Evolutionary conservation across 1,284 basidiomycete genomes (phyloP).

Genomic region (Naganishia sp.): DNA sequence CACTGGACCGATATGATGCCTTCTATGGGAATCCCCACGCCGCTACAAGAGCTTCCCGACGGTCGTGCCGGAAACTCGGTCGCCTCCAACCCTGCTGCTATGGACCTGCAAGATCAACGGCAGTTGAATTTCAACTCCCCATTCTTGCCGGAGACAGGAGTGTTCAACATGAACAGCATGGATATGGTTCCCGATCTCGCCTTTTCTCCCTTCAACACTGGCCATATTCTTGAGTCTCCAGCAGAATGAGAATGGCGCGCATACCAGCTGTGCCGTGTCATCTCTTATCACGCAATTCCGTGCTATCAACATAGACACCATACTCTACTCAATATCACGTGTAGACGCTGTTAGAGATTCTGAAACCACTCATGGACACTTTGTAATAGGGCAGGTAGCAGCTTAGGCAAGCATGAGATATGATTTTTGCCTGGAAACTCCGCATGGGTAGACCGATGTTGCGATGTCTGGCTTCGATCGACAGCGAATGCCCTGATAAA

Average conservation of each 20-base stretch:
- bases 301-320: no score
- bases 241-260: background rate
- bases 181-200: background rate
- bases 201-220: conserved; percentile 2
- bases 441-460: no score
- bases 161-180: conserved; percentile 13
- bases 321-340: background rate
- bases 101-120: conserved; percentile 1
- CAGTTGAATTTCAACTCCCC: background rate
- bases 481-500: no score
- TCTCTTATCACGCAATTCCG: no score
- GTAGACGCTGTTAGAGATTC: background rate
- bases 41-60: conserved; percentile 2
- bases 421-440: no score
- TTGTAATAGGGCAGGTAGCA: no score
- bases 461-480: no score
- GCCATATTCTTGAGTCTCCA: background rate
- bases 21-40: conserved; percentile 17
- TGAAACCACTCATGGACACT: no score
- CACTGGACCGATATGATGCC: conserved; percentile 25
- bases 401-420: no score
- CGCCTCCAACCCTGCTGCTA: background rate
- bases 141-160: conserved; percentile 2
- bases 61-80: background rate
- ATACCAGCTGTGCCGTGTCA: no score